Percentiles rank a stretch among this genome's conserved stretches.
Evolutionary conservation across 1,139 yeast species (phyloP).

Genomic region (Taphrina confusa): DNA sequence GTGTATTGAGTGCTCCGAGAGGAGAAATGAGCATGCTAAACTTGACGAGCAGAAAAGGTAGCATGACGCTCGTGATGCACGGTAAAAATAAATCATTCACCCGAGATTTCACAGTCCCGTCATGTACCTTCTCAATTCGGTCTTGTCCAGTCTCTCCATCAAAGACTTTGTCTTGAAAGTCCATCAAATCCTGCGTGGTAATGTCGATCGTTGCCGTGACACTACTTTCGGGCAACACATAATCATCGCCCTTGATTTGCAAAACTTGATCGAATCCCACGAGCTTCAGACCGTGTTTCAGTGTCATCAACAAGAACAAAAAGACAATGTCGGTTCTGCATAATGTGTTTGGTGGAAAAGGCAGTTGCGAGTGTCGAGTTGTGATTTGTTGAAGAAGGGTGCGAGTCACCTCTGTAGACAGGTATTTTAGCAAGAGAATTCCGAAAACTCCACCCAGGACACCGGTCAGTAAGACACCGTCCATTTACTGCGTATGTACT

Average conservation of each 20-base stretch:
- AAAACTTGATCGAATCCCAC: background rate
- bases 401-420: background rate
- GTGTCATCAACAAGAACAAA: background rate
- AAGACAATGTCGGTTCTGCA: background rate
- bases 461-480: background rate
- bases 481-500: background rate
- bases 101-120: background rate
- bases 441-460: background rate
- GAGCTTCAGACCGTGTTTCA: slow-evolving; percentile 1
- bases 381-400: background rate
- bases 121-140: background rate
- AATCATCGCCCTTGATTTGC: background rate
- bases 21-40: background rate
- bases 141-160: background rate
- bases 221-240: background rate
- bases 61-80: slow-evolving; percentile 3
- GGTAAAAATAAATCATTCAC: background rate
- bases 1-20: background rate
- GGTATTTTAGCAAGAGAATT: background rate
- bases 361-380: background rate
- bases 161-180: background rate
- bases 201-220: background rate
- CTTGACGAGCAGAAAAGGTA: slow-evolving; percentile 5
- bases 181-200: background rate
- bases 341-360: background rate